These are phyloP conservation scores for Cladorrhinum samala DNA, from an alignment of 495 filamentous ascomycete genomes.

Conservation along the genomic window DNA sequence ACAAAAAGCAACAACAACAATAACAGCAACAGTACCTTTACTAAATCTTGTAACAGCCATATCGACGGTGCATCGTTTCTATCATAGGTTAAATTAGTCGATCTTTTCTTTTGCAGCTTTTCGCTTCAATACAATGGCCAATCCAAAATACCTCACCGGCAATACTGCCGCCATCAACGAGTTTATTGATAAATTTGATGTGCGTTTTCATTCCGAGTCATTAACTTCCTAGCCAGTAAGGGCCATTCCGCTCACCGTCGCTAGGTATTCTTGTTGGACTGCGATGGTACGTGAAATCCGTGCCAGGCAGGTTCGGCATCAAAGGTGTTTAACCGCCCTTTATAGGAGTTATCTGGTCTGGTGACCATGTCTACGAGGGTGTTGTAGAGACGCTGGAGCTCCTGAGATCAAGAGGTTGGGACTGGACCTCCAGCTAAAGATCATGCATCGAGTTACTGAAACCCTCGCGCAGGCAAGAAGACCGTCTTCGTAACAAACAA, in stretches of 20 bases:
- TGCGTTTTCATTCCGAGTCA: constrained; percentile 42
- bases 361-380: constrained; percentile 78
- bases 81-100: neutral
- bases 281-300: constrained; percentile 66
- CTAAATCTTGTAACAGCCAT: too few relatives aligned
- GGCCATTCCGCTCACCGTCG: neutral
- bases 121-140: constrained; percentile 13
- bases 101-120: too few relatives aligned
- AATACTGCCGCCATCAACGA: constrained; percentile 65
- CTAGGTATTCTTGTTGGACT: constrained; percentile 92
- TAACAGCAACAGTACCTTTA: too few relatives aligned
- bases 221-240: neutral
- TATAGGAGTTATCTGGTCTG: constrained; percentile 92
- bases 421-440: too few relatives aligned
- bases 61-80: too few relatives aligned
- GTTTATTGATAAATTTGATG: constrained; percentile 88
- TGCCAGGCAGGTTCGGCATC: too few relatives aligned
- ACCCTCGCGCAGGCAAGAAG: constrained; percentile 88
- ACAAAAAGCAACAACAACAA: too few relatives aligned
- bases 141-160: constrained; percentile 73
- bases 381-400: constrained; percentile 77
- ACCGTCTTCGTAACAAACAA: constrained; percentile 98
- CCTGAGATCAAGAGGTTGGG: constrained; percentile 68
- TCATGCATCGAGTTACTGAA: too few relatives aligned
- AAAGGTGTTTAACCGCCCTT: too few relatives aligned